A percentile compares a stretch with the other conserved stretches of the same genome.
Evolutionary conservation across 345 rosid genomes (phyloP).

Genomic region (Durio zibethinus): DNA sequence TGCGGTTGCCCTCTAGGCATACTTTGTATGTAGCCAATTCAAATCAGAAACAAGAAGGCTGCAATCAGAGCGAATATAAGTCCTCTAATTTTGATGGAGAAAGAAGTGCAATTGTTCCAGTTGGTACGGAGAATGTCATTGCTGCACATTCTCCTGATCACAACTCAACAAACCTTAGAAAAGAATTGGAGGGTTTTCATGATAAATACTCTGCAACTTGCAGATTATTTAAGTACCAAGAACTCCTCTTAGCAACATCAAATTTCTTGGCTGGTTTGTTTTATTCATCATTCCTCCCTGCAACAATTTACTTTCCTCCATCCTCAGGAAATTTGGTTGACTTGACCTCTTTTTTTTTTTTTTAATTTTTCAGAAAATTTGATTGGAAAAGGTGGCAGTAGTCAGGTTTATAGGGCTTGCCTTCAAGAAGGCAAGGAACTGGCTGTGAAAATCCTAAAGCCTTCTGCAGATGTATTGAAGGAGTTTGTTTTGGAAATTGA

Average conservation of each 20-base stretch:
- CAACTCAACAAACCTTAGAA: constrained; percentile 38
- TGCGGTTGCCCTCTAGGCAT: constrained; percentile 53
- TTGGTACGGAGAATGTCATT: constrained; percentile 30
- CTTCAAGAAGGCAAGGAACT: constrained; percentile 76
- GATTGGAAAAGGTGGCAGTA: constrained; percentile 91
- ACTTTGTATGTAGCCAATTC: constrained; percentile 35
- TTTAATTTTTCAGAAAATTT: constrained; percentile 57
- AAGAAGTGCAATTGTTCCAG: constrained; percentile 51
- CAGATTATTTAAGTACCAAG: constrained; percentile 70
- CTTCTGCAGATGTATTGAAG: constrained; percentile 59
- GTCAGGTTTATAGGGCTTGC: constrained; percentile 79
- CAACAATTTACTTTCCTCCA: neutral
- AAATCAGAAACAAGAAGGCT: constrained; percentile 32
- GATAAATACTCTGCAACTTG: constrained; percentile 74
- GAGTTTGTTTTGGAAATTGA: constrained; percentile 82
- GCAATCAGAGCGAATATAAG: constrained; percentile 19
- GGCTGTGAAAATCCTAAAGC: constrained; percentile 89
- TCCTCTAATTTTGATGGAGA: constrained; percentile 41
- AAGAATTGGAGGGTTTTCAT: constrained; percentile 56
- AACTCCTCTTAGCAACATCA: constrained; percentile 69
- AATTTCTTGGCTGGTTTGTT: constrained; percentile 63
- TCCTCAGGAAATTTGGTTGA: neutral
- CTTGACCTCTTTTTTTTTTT: neutral
- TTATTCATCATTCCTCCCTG: constrained; percentile 8
- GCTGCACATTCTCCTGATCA: constrained; percentile 29